phyloP scores from a whole-genome alignment of 805 yeast species.

The Ogataea neopini region DNA sequence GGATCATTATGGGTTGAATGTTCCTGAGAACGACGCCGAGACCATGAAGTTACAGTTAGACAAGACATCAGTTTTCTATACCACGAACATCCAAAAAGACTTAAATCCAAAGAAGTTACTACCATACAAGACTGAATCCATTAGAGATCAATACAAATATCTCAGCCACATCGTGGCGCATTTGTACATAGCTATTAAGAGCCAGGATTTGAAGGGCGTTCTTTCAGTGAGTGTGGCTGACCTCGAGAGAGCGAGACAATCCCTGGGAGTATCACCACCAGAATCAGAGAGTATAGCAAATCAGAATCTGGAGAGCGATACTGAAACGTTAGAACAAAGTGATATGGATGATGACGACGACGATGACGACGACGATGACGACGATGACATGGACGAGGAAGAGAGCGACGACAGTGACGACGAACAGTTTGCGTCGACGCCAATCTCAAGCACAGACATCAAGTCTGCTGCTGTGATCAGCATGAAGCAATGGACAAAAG shows the following conservation, averaged over 20 bases:
- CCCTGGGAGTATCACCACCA: constrained; percentile 6
- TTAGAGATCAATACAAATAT: constrained; percentile 68
- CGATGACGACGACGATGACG: constrained; percentile 40
- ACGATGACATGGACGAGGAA: constrained; percentile 39
- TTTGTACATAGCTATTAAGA: constrained; percentile 71
- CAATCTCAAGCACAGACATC: constrained; percentile 62
- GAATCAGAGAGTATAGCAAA: constrained; percentile 28
- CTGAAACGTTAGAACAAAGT: constrained; percentile 48
- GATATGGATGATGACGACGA: constrained; percentile 31
- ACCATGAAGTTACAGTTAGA: constrained; percentile 27
- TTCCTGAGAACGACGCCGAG: constrained; percentile 50
- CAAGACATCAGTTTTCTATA: constrained; percentile 24
- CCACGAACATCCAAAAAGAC: constrained; percentile 24
- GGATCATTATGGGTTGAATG: constrained; percentile 49
- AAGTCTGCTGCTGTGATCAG: constrained; percentile 72
- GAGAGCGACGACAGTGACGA: constrained; percentile 46
- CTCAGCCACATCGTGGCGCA: constrained; percentile 79
- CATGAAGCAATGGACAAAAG: constrained; percentile 85
- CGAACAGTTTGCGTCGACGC: constrained; percentile 39
- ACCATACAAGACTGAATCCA: constrained; percentile 75
- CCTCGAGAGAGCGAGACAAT: constrained; percentile 44
- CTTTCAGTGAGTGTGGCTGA: constrained; percentile 69
- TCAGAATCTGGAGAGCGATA: constrained; percentile 48
- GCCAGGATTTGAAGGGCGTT: constrained; percentile 73
- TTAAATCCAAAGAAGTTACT: constrained; percentile 36